Conservation (phyloP, 2,329 filamentous ascomycete species). For the Trichoderma sp. region DNA sequence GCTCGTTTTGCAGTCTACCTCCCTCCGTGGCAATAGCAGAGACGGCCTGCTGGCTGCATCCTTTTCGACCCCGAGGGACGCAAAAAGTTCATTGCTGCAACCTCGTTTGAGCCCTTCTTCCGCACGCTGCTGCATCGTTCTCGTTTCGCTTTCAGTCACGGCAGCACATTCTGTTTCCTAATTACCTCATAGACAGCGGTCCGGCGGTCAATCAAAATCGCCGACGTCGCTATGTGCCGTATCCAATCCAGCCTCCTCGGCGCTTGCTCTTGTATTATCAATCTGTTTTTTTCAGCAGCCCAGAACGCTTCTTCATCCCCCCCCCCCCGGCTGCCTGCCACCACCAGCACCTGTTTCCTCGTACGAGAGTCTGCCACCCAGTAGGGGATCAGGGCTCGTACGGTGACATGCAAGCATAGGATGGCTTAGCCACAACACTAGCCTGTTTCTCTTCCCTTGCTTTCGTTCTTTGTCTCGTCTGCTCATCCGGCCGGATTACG, state of each 20-base stretch:
- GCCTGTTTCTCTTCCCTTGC: neutral
- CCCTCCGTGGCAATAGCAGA: neutral
- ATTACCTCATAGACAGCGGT: constrained; percentile 27
- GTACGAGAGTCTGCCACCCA: constrained; percentile 17
- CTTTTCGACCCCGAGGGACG: neutral
- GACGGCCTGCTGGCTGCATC: constrained; percentile 16
- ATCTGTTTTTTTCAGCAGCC: neutral
- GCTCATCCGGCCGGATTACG: neutral
- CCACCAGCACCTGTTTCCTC: constrained; percentile 9
- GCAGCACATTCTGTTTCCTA: neutral
- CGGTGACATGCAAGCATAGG: constrained; percentile 10
- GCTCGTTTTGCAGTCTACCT: neutral
- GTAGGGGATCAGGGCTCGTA: constrained; percentile 1
- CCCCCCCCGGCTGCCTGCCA: constrained; percentile 12
- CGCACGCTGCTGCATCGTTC: constrained; percentile 2
- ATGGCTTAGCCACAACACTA: constrained; percentile 14
- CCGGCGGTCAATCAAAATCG: constrained; percentile 14
- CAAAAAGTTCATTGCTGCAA: constrained; percentile 5
- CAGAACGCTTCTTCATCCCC: neutral
- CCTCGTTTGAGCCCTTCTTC: neutral
- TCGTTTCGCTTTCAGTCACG: constrained; percentile 1
- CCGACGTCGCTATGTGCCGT: constrained; percentile 8
- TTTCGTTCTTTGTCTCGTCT: neutral
- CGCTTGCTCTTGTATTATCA: neutral
- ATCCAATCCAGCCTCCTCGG: neutral